Base-by-base conservation (phyloP, 768 basidiomycete genomes). In the Gymnopilus dilepis region DNA sequence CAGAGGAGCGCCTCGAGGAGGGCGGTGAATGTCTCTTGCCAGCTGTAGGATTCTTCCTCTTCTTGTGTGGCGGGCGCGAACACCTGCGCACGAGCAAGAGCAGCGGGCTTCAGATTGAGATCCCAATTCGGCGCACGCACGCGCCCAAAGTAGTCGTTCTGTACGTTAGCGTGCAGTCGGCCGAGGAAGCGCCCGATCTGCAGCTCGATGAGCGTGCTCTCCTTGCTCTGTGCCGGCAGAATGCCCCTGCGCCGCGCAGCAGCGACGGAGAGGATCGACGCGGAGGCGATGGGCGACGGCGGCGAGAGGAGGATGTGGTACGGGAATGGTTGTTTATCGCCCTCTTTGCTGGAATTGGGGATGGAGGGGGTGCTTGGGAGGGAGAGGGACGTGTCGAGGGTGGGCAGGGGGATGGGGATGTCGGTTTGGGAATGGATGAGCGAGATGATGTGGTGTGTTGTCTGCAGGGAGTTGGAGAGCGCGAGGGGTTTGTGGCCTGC, bases 101-200 rank as follows among this genome's bases (percentile, higher is more conserved):
- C n/a, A n/a, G n/a, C n/a, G n/a, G n/a, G n/a, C n/a, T n/a, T n/a
- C n/a, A n/a, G n/a, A n/a, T n/a, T n/a, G n/a, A n/a, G n/a, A n/a
- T n/a, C n/a, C n/a, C n/a, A n/a, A n/a, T n/a, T n/a, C n/a, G 37
- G 12, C 5, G 52, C 66, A 30, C 47, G 56, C 17, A 87, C 86
- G 3, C 78, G 66, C 3, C 91, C 91, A 65, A 86, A 92, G 86
- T 86, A 91, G 68, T 92, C 89, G 75, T 90, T 91, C 68, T 89
- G 87, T n/a, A 90, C 80, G 22, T 76, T 75, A 11, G 72, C 78
- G 67, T 92, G 91, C n/a, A 91, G 75, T 59, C 85, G 80, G 6
- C 83, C 84, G 37, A 92, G 80, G 66, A 84, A 78, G 33, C 78
- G 72, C 6, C 91, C 91, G 2, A 90, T 75, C 55, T 81, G 77